These are phyloP conservation scores for Dillenia turbinata DNA, from an alignment of 164 flowering plant species.

Conservation along the genomic window DNA sequence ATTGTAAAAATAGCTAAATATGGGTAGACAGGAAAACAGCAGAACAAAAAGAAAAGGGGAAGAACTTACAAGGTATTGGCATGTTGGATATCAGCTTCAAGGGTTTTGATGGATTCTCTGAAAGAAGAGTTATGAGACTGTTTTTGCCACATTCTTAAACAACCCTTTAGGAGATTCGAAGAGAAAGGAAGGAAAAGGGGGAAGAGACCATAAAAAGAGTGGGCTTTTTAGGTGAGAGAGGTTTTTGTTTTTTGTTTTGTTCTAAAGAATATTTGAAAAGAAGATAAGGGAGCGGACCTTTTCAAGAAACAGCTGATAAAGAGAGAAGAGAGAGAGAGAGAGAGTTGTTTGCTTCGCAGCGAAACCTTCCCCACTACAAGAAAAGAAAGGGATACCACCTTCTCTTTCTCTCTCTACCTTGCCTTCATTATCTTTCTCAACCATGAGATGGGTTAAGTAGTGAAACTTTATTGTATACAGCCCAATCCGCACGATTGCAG, in stretches of 20 bases:
- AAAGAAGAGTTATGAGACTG: slow-evolving; percentile 40
- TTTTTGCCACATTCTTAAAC: slow-evolving; percentile 48
- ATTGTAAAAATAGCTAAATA: no score
- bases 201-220: slow-evolving; percentile 2
- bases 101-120: slow-evolving; percentile 66
- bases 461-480: background rate
- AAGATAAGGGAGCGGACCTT: background rate
- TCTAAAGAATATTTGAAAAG: slow-evolving; percentile 5
- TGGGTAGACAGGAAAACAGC: no score
- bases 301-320: slow-evolving; percentile 4
- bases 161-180: slow-evolving; percentile 7
- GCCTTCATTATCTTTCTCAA: slow-evolving; percentile 7
- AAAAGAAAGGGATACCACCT: slow-evolving; percentile 44
- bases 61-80: slow-evolving; percentile 65
- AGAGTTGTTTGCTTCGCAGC: slow-evolving; percentile 33
- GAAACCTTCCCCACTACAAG: slow-evolving; percentile 31
- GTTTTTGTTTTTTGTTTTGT: slow-evolving; percentile 7
- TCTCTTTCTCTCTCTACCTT: slow-evolving; percentile 6
- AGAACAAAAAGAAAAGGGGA: background rate
- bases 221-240: background rate
- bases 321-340: slow-evolving; percentile 2
- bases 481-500: no score
- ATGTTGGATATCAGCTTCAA: slow-evolving; percentile 85
- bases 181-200: slow-evolving; percentile 1
- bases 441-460: background rate